Conservation (phyloP, 1,284 basidiomycete genomes). For the Moesziomyces sp. region DNA sequence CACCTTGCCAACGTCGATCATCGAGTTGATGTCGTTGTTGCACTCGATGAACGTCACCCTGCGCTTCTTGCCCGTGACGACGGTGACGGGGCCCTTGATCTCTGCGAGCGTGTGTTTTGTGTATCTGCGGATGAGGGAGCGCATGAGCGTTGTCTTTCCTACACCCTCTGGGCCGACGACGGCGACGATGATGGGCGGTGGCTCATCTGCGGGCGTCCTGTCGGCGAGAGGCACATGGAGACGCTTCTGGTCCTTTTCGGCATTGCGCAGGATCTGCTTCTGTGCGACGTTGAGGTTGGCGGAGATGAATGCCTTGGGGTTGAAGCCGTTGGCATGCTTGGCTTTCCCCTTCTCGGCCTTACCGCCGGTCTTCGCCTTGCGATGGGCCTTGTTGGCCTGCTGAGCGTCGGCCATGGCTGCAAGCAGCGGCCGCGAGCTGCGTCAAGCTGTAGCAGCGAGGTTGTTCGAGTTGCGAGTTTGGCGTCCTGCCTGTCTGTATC, state of each 20-base stretch:
- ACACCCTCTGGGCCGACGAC: slow-evolving; percentile 95
- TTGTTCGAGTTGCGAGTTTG: no score
- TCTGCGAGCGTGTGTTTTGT: slow-evolving; percentile 94
- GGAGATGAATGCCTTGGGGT: slow-evolving; percentile 94
- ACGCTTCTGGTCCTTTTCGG: slow-evolving; percentile 91
- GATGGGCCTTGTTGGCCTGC: slow-evolving; percentile 62
- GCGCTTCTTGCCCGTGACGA: slow-evolving; percentile 89
- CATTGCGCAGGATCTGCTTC: slow-evolving; percentile 86
- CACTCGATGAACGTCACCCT: slow-evolving; percentile 96
- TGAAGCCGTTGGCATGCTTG: slow-evolving; percentile 74
- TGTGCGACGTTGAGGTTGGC: slow-evolving; percentile 70
- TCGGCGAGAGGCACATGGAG: slow-evolving; percentile 96
- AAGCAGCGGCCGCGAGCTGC: no score
- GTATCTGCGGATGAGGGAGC: slow-evolving; percentile 89
- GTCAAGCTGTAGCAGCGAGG: no score
- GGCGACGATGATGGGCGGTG: slow-evolving; percentile 95
- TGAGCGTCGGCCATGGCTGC: slow-evolving; percentile 54
- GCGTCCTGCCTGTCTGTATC: no score
- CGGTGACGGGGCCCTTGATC: slow-evolving; percentile 91
- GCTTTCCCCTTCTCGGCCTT: slow-evolving; percentile 57
- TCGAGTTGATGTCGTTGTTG: slow-evolving; percentile 96
- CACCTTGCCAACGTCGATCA: slow-evolving; percentile 97
- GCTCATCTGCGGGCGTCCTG: slow-evolving; percentile 83
- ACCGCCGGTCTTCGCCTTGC: slow-evolving; percentile 59
- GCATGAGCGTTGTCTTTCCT: slow-evolving; percentile 93